phyloP scores from a whole-genome alignment of 768 basidiomycete species.

The Kwoniella sp. region DNA sequence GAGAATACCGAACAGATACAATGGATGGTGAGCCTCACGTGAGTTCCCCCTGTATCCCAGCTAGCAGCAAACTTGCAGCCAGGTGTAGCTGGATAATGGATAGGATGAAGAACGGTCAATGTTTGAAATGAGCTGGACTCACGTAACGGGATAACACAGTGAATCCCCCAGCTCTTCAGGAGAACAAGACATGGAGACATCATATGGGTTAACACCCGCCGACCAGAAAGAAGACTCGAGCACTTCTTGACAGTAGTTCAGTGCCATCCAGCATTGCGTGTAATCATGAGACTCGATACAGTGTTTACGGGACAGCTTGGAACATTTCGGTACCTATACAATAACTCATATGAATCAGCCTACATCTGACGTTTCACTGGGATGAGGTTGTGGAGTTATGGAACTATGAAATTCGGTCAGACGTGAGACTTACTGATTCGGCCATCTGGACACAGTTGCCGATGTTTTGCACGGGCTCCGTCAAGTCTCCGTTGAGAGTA shows the following conservation, averaged over 20 bases:
- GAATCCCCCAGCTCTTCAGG: conserved; percentile 60
- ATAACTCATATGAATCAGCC: not conserved
- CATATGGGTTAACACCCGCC: conserved; percentile 61
- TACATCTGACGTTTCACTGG: not conserved
- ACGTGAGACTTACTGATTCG: conserved; percentile 39
- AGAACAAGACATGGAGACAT: conserved; percentile 66
- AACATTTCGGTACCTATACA: conserved; percentile 66
- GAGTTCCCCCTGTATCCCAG: too few relatives aligned
- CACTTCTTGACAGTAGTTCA: conserved; percentile 66
- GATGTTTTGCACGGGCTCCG: conserved; percentile 43
- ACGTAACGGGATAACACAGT: conserved; percentile 66
- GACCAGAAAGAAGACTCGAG: conserved; percentile 59
- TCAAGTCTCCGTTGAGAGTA: conserved; percentile 39
- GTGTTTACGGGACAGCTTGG: conserved; percentile 62
- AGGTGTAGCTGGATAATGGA: too few relatives aligned
- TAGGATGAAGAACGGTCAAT: too few relatives aligned
- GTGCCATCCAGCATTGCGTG: conserved; percentile 69
- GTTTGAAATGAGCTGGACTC: conserved; percentile 20
- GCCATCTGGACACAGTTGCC: conserved; percentile 49
- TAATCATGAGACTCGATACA: conserved; percentile 71
- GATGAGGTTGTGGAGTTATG: too few relatives aligned
- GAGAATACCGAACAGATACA: too few relatives aligned
- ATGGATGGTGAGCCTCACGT: too few relatives aligned
- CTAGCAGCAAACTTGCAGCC: too few relatives aligned
- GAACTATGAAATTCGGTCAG: too few relatives aligned